Base-by-base conservation (phyloP, 2,329 filamentous ascomycete genomes). In the Onygenales sp. region DNA sequence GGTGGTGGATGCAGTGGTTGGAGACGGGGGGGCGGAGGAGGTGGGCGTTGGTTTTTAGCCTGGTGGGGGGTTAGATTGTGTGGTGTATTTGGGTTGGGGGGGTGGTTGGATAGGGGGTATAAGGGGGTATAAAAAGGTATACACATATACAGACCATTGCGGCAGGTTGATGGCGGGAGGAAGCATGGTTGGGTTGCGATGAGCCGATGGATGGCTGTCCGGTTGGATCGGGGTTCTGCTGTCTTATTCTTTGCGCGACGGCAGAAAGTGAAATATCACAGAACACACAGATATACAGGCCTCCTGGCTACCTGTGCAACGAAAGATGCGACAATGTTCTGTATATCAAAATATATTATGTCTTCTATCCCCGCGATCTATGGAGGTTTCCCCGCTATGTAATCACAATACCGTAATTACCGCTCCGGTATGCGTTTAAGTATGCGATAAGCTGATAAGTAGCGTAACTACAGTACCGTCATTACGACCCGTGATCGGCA, bases 1-100 rank as follows among this genome's bases (percentile, higher is more conserved):
- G 67, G 67, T 95, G 87, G 75, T 95, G 95, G 64, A 97, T 88
- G 74, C 91, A 96, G 77, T 93, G 94, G 75, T 97, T 97, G 75
- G 96, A 96, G 65, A 97, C 85, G 1, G 93, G 93, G 0, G 93
- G 93, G 69, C 95, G 83, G 54, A 96, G 82, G 57, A 97, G 84
- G 68, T 97, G 91, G 0, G 87, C 86, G 72, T 97, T 97, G 68
- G 91, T 82, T 64, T 88, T 80, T 42, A 98, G 84, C 92, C 91
- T 96, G 43, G 2, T 4, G 21, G 6, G 39, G 17, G 6, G 10
- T 36, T 36, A 31, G 36, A 42, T 36, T 11, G 46, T 17, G 21
- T 51, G 33, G 27, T 51, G 32, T 32, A 14, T 14, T 33, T 4
- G 4, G 21, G 11, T 1, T 42, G 34, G 46, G 44, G 44, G 52